Percentiles rank a stretch among this genome's conserved stretches.
These are phyloP conservation scores for Populus tremula DNA, from an alignment of 345 rosid genomes.

Conservation along the genomic window DNA sequence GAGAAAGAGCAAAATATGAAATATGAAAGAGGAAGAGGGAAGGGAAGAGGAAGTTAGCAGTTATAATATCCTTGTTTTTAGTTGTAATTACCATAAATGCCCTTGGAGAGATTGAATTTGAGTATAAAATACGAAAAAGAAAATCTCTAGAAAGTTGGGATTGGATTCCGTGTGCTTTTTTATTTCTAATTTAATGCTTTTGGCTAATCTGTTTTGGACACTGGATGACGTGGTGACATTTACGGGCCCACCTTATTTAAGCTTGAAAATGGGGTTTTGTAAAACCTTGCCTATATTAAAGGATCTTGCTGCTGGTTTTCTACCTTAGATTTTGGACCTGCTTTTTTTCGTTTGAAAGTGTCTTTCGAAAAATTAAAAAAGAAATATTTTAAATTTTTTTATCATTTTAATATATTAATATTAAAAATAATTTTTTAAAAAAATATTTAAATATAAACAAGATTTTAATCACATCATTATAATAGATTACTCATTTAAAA, in stretches of 20 bases:
- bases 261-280: neutral
- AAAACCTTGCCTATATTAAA: neutral
- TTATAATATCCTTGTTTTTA: slow-evolving; percentile 7
- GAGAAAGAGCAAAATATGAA: neutral
- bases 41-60: neutral
- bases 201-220: neutral
- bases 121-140: neutral
- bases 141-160: neutral
- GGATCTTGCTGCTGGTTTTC: neutral
- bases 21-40: neutral
- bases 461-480: neutral
- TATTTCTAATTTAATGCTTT: neutral
- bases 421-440: too few species aligned
- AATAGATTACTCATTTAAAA: too few species aligned
- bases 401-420: too few species aligned
- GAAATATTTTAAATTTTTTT: too few species aligned
- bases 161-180: neutral
- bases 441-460: too few species aligned
- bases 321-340: too few species aligned
- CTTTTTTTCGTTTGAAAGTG: too few species aligned
- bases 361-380: too few species aligned
- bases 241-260: neutral
- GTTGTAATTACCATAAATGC: neutral
- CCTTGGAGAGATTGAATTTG: neutral
- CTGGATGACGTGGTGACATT: neutral